These are phyloP conservation scores for Lachancea fermentati DNA, from an alignment of 805 yeast species.

Conservation along the genomic window DNA sequence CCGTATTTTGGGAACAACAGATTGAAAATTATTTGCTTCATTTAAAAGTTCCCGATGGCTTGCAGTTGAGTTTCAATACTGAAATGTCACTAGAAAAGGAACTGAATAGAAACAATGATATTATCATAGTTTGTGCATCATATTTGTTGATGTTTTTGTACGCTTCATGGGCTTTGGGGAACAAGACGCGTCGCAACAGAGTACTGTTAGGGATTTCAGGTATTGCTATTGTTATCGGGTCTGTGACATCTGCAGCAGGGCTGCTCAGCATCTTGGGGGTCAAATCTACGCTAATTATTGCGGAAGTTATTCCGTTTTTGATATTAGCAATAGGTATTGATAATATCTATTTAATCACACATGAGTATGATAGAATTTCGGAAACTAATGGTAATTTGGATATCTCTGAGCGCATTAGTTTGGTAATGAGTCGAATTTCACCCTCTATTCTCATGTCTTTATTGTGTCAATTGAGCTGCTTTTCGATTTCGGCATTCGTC, in stretches of 20 bases:
- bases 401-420: conserved; percentile 53
- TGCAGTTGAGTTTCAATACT: conserved; percentile 68
- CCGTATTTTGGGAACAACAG: conserved; percentile 62
- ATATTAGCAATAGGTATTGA: conserved; percentile 95
- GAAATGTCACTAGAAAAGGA: conserved; percentile 83
- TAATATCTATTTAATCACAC: conserved; percentile 80
- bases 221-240: conserved; percentile 69
- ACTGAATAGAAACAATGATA: conserved; percentile 74
- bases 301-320: conserved; percentile 93
- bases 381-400: conserved; percentile 41
- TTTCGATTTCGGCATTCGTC: conserved; percentile 71
- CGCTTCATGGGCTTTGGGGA: conserved; percentile 67
- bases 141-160: conserved; percentile 83
- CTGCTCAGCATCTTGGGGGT: conserved; percentile 68
- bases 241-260: conserved; percentile 81
- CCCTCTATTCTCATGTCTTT: conserved; percentile 83
- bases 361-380: conserved; percentile 60
- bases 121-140: conserved; percentile 61
- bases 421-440: conserved; percentile 68
- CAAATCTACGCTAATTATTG: conserved; percentile 85
- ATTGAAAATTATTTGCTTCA: conserved; percentile 50
- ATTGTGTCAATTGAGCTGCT: conserved; percentile 71
- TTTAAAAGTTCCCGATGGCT: conserved; percentile 51
- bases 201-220: conserved; percentile 81
- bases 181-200: conserved; percentile 42